These are phyloP conservation scores for Epicoccum nigrum DNA, from an alignment of 2,329 filamentous ascomycete species.

Conservation along the genomic window DNA sequence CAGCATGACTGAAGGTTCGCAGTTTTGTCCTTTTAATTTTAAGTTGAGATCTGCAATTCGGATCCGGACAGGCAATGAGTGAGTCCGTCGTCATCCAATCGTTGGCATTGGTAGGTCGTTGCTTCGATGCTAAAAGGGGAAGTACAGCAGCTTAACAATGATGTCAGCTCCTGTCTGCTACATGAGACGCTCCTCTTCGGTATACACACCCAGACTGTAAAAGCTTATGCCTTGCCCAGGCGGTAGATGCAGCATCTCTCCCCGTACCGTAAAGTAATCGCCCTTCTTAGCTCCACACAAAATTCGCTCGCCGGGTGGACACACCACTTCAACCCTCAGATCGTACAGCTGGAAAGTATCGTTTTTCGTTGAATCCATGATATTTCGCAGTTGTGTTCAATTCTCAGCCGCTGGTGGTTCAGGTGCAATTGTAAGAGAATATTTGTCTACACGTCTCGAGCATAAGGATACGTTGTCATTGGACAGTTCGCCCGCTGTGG, in stretches of 20 bases:
- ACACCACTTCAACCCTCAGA: slow-evolving; percentile 16
- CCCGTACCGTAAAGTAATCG: slow-evolving; percentile 16
- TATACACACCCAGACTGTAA: slow-evolving; percentile 13
- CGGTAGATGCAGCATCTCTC: slow-evolving; percentile 18
- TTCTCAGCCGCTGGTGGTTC: no score
- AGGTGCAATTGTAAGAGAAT: neutral
- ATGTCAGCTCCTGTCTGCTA: no score
- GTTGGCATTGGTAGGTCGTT: slow-evolving; percentile 16
- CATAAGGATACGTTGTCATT: neutral
- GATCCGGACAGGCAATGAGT: slow-evolving; percentile 19
- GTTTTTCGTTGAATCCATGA: neutral
- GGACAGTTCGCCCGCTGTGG: neutral
- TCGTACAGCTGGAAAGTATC: slow-evolving; percentile 17
- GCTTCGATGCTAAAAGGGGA: slow-evolving; percentile 14
- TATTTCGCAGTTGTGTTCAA: no score
- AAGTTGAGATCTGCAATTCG: slow-evolving; percentile 19
- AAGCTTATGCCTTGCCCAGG: slow-evolving; percentile 15
- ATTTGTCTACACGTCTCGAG: neutral
- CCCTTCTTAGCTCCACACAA: slow-evolving; percentile 15
- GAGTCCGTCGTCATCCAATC: slow-evolving; percentile 22
- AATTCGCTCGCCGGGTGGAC: slow-evolving; percentile 15
- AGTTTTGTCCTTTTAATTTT: slow-evolving; percentile 14
- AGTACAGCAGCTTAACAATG: slow-evolving; percentile 7
- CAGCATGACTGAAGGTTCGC: slow-evolving; percentile 16
- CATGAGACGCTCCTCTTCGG: no score